A percentile compares a stretch with the other conserved stretches of the same genome.
Evolutionary conservation across 305 asterid genomes (phyloP).

Genomic region (Rubia tinctorum): DNA sequence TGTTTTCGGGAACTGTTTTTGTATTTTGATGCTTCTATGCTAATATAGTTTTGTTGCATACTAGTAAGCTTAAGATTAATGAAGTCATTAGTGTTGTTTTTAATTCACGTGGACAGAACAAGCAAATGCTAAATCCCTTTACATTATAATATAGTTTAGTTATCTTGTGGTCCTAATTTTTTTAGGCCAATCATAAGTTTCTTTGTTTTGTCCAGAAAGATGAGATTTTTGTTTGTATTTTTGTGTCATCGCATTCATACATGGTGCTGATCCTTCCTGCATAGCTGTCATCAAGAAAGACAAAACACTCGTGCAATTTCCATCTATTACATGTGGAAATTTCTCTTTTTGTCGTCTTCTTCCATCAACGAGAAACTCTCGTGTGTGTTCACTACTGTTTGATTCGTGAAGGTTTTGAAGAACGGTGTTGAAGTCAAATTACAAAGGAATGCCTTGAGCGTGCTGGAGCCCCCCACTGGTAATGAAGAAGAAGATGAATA

Average conservation of each 20-base stretch:
- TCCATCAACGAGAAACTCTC: not conserved
- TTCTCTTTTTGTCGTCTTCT: not conserved
- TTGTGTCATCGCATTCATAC: not conserved
- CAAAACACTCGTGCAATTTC: not conserved
- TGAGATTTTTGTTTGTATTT: not conserved
- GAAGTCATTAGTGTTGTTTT: not conserved
- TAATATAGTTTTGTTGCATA: not conserved
- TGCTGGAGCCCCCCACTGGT: conserved; percentile 87
- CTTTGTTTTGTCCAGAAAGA: not conserved
- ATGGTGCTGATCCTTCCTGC: not conserved
- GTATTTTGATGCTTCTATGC: not conserved
- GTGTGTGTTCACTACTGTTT: conserved; percentile 7
- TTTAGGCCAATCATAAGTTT: not conserved
- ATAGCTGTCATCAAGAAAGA: not conserved
- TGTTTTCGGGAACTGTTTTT: not conserved
- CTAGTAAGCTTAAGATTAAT: not conserved
- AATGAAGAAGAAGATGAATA: conserved; percentile 72
- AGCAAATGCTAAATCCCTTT: not conserved
- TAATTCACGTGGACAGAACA: not conserved
- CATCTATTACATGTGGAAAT: not conserved
- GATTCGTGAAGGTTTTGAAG: conserved; percentile 64
- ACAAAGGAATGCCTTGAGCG: conserved; percentile 93
- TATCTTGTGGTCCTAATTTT: not conserved
- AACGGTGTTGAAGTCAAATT: conserved; percentile 97
- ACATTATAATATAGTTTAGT: not conserved